These are phyloP conservation scores for Lichtheimia hyalospora DNA, from an alignment of 371 early-diverging fungal genomes.

Conservation along the genomic window DNA sequence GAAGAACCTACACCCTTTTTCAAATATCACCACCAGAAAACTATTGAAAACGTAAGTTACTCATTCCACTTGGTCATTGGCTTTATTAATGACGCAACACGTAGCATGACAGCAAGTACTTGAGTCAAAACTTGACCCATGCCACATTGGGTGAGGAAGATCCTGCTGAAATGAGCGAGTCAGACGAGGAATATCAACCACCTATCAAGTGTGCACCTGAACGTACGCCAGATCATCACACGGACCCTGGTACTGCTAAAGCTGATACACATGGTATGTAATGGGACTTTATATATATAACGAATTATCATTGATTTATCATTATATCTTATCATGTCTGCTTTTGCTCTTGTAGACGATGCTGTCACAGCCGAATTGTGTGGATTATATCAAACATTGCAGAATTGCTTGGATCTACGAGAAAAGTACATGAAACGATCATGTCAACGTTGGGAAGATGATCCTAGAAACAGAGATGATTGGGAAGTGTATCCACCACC, in stretches of 20 bases:
- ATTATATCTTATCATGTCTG: neutral
- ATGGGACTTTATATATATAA: conserved; percentile 1
- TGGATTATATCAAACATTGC: conserved; percentile 53
- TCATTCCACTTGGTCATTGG: neutral
- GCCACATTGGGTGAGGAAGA: conserved; percentile 3
- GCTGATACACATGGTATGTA: neutral
- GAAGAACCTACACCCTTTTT: conserved; percentile 41
- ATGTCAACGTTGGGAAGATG: conserved; percentile 79
- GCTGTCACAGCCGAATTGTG: conserved; percentile 58
- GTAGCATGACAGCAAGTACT: conserved; percentile 49
- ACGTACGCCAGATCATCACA: neutral
- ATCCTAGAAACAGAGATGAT: conserved; percentile 78
- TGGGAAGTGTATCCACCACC: conserved; percentile 93
- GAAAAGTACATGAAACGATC: conserved; percentile 83
- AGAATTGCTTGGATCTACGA: conserved; percentile 78
- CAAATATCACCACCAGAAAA: conserved; percentile 45
- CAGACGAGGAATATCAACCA: conserved; percentile 2
- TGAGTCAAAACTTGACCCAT: conserved; percentile 32
- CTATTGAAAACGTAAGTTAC: conserved; percentile 38
- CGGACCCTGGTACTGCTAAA: neutral
- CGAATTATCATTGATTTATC: neutral
- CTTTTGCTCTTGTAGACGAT: conserved; percentile 26
- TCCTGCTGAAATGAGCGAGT: neutral
- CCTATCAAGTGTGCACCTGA: neutral
- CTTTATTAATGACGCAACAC: neutral